A percentile compares a stretch with the other conserved stretches of the same genome.
Conservation (phyloP, 2,329 filamentous ascomycete genomes). For the Trichoderma arundinaceum region DNA sequence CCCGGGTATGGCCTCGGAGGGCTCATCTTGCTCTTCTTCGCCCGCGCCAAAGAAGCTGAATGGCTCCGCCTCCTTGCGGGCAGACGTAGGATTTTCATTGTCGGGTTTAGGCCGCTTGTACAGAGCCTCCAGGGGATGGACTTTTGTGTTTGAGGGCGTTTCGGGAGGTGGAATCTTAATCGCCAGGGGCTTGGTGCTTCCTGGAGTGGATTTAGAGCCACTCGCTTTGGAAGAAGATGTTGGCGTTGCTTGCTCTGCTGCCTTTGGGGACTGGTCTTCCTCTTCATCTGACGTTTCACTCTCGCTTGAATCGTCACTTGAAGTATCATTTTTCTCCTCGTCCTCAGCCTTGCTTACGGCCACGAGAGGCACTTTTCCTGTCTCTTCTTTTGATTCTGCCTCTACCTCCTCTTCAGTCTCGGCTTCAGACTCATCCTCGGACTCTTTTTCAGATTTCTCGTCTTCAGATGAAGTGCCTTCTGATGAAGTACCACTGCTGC, state of each 20-base stretch:
- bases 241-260: conserved; percentile 36
- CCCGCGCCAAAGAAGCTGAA: conserved; percentile 79
- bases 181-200: conserved; percentile 56
- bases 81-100: conserved; percentile 41
- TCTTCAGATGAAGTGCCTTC: conserved; percentile 40
- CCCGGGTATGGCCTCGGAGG: conserved; percentile 35
- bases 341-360: conserved; percentile 25
- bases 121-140: conserved; percentile 89
- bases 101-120: conserved; percentile 74
- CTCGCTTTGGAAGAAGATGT: conserved; percentile 41
- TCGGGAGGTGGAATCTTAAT: conserved; percentile 60
- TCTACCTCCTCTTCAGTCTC: conserved; percentile 24
- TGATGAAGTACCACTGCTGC: conserved; percentile 48
- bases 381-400: conserved; percentile 32
- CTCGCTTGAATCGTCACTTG: conserved; percentile 24
- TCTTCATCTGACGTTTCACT: conserved; percentile 33
- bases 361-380: conserved; percentile 33
- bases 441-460: conserved; percentile 41
- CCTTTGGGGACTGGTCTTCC: conserved; percentile 23
- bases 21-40: conserved; percentile 55
- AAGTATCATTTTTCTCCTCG: conserved; percentile 15
- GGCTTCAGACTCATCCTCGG: conserved; percentile 26
- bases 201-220: conserved; percentile 53
- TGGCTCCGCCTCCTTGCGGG: conserved; percentile 53
- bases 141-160: conserved; percentile 54